These are phyloP conservation scores for Letharia lupina DNA, from an alignment of 495 filamentous ascomycete genomes.

Conservation along the genomic window DNA sequence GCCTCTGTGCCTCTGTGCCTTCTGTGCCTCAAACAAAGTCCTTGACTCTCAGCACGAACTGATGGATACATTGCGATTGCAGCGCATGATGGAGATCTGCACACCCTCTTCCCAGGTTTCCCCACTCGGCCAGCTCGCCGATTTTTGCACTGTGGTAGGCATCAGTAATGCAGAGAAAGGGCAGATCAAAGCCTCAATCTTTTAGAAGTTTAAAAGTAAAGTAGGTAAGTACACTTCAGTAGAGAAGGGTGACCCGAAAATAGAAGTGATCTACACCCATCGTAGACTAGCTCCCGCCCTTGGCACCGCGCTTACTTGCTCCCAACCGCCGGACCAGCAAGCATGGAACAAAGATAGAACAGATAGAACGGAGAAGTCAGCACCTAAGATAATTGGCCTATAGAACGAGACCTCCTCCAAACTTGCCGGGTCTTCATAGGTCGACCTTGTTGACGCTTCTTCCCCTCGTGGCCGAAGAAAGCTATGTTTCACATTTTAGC, in stretches of 20 bases:
- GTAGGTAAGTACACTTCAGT: no score
- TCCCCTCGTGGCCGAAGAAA: not conserved
- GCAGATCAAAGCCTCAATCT: slow-evolving; percentile 13
- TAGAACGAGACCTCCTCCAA: slow-evolving; percentile 2
- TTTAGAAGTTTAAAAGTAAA: not conserved
- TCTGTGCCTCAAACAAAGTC: not conserved
- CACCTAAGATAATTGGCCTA: slow-evolving; percentile 15
- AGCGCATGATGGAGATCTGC: slow-evolving; percentile 8
- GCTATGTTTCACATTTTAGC: slow-evolving; percentile 18
- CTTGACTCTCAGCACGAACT: not conserved
- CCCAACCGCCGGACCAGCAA: slow-evolving; percentile 1
- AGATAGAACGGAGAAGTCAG: not conserved
- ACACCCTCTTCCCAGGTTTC: not conserved
- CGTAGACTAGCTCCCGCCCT: slow-evolving; percentile 4
- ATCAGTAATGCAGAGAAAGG: not conserved
- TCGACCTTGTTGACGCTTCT: slow-evolving; percentile 8
- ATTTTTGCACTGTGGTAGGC: not conserved
- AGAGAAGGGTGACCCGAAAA: not conserved
- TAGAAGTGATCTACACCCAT: slow-evolving; percentile 12
- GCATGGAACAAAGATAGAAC: slow-evolving; percentile 11
- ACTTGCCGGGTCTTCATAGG: not conserved
- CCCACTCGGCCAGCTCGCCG: not conserved
- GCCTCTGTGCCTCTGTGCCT: not conserved
- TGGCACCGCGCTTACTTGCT: slow-evolving; percentile 14
- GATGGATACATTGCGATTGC: not conserved